Evolutionary conservation across 2,329 filamentous ascomycete genomes (phyloP).

Genomic region (Aspergillus sp.): DNA sequence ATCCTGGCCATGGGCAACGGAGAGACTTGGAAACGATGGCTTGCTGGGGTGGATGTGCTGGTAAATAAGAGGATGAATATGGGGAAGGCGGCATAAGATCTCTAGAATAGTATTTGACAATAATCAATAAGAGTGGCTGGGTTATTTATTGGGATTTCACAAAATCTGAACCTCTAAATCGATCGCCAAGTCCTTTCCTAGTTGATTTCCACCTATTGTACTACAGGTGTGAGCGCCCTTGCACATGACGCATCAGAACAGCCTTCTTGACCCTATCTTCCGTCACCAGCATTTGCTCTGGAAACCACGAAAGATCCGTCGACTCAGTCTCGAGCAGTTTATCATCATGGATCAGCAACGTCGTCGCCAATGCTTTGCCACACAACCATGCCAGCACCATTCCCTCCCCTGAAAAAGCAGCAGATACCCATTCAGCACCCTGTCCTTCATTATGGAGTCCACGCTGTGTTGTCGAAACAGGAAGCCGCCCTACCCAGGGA

Average conservation of each 20-base stretch:
- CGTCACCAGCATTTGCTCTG: conserved; percentile 31
- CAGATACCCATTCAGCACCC: conserved; percentile 32
- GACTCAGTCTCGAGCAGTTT: not conserved
- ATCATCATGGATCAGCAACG: conserved; percentile 26
- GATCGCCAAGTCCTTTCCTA: too few species aligned
- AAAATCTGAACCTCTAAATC: too few species aligned
- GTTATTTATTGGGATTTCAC: too few species aligned
- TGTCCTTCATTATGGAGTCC: not conserved
- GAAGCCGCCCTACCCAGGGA: conserved; percentile 54
- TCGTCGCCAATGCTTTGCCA: conserved; percentile 30
- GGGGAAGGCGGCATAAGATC: conserved; percentile 1
- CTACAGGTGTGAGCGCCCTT: not conserved
- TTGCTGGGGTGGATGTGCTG: conserved; percentile 26
- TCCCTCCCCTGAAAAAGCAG: conserved; percentile 34
- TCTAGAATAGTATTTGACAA: too few species aligned
- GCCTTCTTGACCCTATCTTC: conserved; percentile 25
- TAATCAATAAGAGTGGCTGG: too few species aligned
- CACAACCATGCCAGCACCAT: conserved; percentile 38
- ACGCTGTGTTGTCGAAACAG: conserved; percentile 19
- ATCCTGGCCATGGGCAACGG: conserved; percentile 22
- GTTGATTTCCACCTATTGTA: not conserved
- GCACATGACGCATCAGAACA: conserved; percentile 12
- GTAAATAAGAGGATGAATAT: conserved; percentile 25
- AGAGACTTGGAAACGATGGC: conserved; percentile 23
- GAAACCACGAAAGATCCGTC: conserved; percentile 31